phyloP scores from a whole-genome alignment of 169 alveolate genomes.

The Cryptosporidium baileyi region DNA sequence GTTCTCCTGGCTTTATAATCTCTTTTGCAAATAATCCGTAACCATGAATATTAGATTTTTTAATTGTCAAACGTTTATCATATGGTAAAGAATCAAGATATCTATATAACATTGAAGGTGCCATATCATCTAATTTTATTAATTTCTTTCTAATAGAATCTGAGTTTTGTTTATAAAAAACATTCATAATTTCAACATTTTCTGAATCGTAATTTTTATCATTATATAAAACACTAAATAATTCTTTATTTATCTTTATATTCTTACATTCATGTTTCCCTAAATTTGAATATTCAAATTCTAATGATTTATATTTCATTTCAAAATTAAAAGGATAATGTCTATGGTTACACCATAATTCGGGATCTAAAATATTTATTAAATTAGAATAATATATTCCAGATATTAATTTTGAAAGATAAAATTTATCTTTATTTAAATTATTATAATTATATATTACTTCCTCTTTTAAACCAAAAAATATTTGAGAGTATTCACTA shows the following conservation, averaged over 20 bases:
- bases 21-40: slow-evolving; percentile 91
- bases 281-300: not conserved
- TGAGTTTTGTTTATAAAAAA: not conserved
- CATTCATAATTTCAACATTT: slow-evolving; percentile 8
- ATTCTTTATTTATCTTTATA: not conserved
- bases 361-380: slow-evolving; percentile 8
- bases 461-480: slow-evolving; percentile 58
- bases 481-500: not conserved
- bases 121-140: slow-evolving; percentile 58
- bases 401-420: not conserved
- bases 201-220: not conserved
- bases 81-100: slow-evolving; percentile 78
- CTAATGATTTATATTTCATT: not conserved
- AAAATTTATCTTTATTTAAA: not conserved
- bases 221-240: not conserved
- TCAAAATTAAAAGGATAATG: not conserved
- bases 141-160: not conserved
- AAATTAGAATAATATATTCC: not conserved
- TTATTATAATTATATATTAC: not conserved
- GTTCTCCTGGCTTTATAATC: slow-evolving; percentile 89
- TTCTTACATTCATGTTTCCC: slow-evolving; percentile 27
- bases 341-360: slow-evolving; percentile 28
- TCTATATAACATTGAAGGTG: slow-evolving; percentile 79
- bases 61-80: slow-evolving; percentile 78
- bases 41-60: slow-evolving; percentile 89